Percentiles rank a stretch among this genome's conserved stretches.
phyloP scores from a whole-genome alignment of 495 filamentous ascomycete genomes.

The Polyplosphaeria fusca region DNA sequence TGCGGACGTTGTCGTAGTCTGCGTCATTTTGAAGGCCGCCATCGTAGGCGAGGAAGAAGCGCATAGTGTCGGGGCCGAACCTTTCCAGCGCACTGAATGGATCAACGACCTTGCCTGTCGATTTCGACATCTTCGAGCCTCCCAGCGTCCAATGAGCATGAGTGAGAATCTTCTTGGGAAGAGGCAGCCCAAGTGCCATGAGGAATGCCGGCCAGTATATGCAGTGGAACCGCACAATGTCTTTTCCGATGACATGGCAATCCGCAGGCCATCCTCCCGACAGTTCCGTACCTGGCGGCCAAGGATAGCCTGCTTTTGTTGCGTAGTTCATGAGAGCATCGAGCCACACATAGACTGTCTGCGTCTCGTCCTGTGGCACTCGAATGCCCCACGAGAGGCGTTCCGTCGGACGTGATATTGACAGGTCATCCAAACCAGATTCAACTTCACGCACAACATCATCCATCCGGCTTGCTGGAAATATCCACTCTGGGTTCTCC shows the following conservation, averaged over 20 bases:
- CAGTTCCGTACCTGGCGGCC: constrained; percentile 59
- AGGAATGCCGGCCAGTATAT: constrained; percentile 98
- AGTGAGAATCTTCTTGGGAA: constrained; percentile 78
- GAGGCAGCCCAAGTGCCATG: constrained; percentile 77
- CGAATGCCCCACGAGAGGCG: constrained; percentile 85
- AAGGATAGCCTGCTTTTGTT: constrained; percentile 83
- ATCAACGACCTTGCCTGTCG: constrained; percentile 89
- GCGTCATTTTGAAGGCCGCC: constrained; percentile 72
- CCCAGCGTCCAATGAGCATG: constrained; percentile 96
- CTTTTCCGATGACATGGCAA: constrained; percentile 90
- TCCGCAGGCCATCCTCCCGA: constrained; percentile 82
- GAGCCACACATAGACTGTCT: constrained; percentile 98
- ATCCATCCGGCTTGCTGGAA: constrained; percentile 62
- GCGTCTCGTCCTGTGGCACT: constrained; percentile 75
- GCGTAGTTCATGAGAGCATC: constrained; percentile 94
- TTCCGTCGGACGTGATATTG: constrained; percentile 76
- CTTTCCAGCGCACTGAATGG: constrained; percentile 88
- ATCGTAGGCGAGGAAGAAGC: constrained; percentile 78
- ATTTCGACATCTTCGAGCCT: constrained; percentile 90
- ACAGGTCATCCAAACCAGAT: constrained; percentile 75
- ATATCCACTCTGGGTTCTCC: constrained; percentile 66
- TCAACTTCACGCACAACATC: constrained; percentile 67
- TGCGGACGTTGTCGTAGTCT: constrained; percentile 75
- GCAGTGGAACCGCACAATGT: constrained; percentile 93
- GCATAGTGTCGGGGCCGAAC: constrained; percentile 82